phyloP scores from a whole-genome alignment of 306 rosid species.

The Neltuma alba region DNA sequence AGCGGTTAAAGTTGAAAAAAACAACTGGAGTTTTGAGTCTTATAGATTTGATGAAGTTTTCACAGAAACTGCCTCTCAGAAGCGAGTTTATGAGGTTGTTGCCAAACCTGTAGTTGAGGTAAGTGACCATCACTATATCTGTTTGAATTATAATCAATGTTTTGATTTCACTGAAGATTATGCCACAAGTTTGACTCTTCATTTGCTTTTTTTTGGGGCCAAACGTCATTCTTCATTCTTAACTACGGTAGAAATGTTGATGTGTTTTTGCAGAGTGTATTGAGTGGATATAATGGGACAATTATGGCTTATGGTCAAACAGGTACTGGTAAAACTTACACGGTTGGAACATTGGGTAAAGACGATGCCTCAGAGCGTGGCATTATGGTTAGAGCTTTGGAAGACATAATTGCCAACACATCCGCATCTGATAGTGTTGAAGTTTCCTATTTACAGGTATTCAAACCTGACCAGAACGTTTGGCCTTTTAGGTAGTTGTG shows the following conservation, averaged over 20 bases:
- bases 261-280: constrained; percentile 61
- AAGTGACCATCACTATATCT: constrained; percentile 14
- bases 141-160: constrained; percentile 4
- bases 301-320: constrained; percentile 85
- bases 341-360: constrained; percentile 64
- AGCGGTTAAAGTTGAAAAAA: constrained; percentile 67
- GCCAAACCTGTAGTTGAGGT: constrained; percentile 82
- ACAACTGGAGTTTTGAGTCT: constrained; percentile 74
- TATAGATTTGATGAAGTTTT: constrained; percentile 70
- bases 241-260: constrained; percentile 11
- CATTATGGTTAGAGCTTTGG: constrained; percentile 69
- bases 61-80: constrained; percentile 67
- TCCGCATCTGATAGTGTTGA: constrained; percentile 56
- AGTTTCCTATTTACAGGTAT: constrained; percentile 72
- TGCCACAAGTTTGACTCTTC: neutral
- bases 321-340: constrained; percentile 79
- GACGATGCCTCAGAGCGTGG: constrained; percentile 70
- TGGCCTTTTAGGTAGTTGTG: neutral
- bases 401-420: constrained; percentile 57
- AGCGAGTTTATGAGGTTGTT: constrained; percentile 68
- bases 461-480: neutral
- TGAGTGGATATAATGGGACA: constrained; percentile 76
- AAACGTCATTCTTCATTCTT: constrained; percentile 1
- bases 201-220: neutral
- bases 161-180: neutral